Base-by-base conservation (phyloP, 192 early-diverging fungal genomes). In the Thoreauomyces humboldtii region DNA sequence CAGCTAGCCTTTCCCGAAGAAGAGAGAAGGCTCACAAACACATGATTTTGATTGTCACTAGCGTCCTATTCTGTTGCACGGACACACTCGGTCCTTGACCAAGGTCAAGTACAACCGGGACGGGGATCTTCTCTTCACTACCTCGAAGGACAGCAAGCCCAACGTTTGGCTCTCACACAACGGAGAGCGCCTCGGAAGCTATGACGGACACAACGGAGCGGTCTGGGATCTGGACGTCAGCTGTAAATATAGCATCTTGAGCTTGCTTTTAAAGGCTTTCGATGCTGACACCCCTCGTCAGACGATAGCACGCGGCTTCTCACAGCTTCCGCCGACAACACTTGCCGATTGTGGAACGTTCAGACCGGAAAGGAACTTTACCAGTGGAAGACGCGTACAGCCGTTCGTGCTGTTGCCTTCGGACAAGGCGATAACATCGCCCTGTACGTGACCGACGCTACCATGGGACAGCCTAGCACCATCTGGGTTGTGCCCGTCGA, bases 71-170 rank as follows among this genome's bases (percentile, higher is more conserved):
- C 83, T 99, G 46, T 85, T 97, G 61, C 89, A 92, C 84, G 97
- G 97, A 46, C 97, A 99, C 80, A 87, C 85, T 46, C 92, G 97
- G 82, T 87, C 97, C 36, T 78, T 99, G 63, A 99, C 97, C 36
- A 93, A 93, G 72, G 88, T 99, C 76, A 92, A 92, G 74, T 99
- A 97, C 88, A 99, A 99, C 85, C 70, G 81, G 33, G 97, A 98
- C 72, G 97, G 97, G 38, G 97, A 99, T 77, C 83, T 99, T 58
- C 77, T 99, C 51, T 96, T 99, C 81, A 91, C 93, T 6, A 88
- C 86, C 51, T 87, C 92, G 34, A 99, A 99, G 78, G 97, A 99
- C 84, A 89, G 89, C 64, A 83, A 90, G 57, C 89, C 91, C 43
- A 93, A 89, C 65, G 89, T 92, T 44, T 99, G 97, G 97, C 98